Conservation (phyloP, 768 basidiomycete genomes). For the Suillus cothurnatus region DNA sequence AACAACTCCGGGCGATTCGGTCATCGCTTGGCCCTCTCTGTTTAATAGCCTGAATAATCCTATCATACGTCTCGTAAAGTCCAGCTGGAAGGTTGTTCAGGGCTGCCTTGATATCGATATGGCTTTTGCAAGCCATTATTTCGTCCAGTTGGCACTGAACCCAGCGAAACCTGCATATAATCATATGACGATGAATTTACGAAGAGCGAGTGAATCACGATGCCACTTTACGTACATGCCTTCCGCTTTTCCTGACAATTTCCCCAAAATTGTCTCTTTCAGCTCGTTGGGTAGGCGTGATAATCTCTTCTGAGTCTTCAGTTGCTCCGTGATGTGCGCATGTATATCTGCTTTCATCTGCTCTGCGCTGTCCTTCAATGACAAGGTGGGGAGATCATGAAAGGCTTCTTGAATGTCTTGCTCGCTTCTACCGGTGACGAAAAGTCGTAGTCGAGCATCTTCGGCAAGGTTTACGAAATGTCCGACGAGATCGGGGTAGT, state of each 20-base stretch:
- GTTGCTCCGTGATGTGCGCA: neutral
- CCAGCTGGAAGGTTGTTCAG: conserved; percentile 17
- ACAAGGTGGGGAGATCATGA: neutral
- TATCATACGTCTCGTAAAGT: conserved; percentile 25
- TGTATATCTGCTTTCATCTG: conserved; percentile 1
- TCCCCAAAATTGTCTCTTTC: neutral
- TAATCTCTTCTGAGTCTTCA: neutral
- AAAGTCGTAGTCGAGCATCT: conserved; percentile 7
- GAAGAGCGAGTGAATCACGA: neutral
- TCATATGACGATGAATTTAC: neutral
- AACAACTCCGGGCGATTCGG: neutral
- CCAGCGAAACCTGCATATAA: conserved; percentile 7
- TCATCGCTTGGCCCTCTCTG: neutral
- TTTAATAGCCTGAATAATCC: conserved; percentile 20
- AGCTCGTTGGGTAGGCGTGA: neutral
- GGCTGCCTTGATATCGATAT: conserved; percentile 2
- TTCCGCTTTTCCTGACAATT: conserved; percentile 1
- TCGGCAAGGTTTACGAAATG: neutral
- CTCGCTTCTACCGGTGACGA: conserved; percentile 7
- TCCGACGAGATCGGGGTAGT: neutral
- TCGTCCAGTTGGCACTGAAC: conserved; percentile 12
- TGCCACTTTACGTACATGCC: conserved; percentile 7
- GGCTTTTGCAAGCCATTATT: neutral
- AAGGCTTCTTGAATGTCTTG: neutral
- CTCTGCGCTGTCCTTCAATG: neutral